These are phyloP conservation scores for Sechiopsis laciniata DNA, from an alignment of 306 rosid species.

Conservation along the genomic window DNA sequence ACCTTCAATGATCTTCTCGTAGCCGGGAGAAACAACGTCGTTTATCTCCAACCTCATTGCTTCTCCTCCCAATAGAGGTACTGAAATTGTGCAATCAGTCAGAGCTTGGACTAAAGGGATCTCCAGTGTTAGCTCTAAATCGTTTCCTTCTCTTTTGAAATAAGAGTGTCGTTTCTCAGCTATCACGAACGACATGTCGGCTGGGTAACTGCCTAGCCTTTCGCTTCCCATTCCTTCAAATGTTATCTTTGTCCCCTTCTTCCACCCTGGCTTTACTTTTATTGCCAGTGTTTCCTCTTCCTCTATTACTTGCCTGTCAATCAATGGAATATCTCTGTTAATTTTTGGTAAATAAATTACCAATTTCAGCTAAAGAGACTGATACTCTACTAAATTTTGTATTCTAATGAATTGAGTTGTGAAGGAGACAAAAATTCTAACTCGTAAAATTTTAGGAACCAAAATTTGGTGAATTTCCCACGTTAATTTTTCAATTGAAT, in stretches of 20 bases:
- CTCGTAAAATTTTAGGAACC: no score
- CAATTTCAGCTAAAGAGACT: no score
- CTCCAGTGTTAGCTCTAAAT: constrained; percentile 47
- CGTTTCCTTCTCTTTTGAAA: constrained; percentile 70
- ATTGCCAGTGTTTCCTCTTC: constrained; percentile 60
- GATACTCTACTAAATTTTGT: no score
- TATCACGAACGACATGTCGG: constrained; percentile 48
- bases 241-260: constrained; percentile 66
- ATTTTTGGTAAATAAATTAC: no score
- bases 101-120: constrained; percentile 68
- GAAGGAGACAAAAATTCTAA: no score
- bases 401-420: no score
- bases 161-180: constrained; percentile 51
- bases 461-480: no score
- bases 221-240: constrained; percentile 73
- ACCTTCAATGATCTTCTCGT: constrained; percentile 39
- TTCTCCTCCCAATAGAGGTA: constrained; percentile 65
- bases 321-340: background rate
- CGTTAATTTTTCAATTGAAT: no score
- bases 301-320: constrained; percentile 39
- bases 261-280: constrained; percentile 85
- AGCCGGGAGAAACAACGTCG: constrained; percentile 54
- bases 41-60: constrained; percentile 36
- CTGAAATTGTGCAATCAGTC: constrained; percentile 45
- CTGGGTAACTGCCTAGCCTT: constrained; percentile 33